phyloP scores from a whole-genome alignment of 2,329 filamentous ascomycete species.

The Gliomastix tumulicola region DNA sequence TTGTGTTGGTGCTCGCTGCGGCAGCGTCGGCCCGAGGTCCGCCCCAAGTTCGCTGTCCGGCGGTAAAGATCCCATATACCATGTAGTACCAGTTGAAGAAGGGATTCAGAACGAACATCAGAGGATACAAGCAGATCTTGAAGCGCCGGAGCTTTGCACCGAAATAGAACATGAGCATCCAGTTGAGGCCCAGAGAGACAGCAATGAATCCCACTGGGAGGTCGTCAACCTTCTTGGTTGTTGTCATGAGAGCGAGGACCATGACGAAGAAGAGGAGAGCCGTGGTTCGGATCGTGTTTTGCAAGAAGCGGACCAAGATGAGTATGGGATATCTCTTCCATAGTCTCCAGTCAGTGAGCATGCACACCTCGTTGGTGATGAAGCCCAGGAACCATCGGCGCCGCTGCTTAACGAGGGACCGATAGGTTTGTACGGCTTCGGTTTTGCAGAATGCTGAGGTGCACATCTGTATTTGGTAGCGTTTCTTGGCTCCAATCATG shows the following conservation, averaged over 20 bases:
- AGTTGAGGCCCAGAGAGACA: slow-evolving; percentile 87
- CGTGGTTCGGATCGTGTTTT: slow-evolving; percentile 93
- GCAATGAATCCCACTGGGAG: slow-evolving; percentile 91
- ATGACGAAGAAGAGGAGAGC: slow-evolving; percentile 92
- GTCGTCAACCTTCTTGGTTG: slow-evolving; percentile 68
- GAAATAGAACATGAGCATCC: slow-evolving; percentile 94
- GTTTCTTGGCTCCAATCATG: slow-evolving; percentile 92
- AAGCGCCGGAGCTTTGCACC: slow-evolving; percentile 78
- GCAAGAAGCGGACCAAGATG: slow-evolving; percentile 81
- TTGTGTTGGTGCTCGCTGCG: slow-evolving; percentile 67
- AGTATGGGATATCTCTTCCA: slow-evolving; percentile 89
- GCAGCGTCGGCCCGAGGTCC: slow-evolving; percentile 87
- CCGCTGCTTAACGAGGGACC: slow-evolving; percentile 84
- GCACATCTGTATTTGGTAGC: slow-evolving; percentile 96
- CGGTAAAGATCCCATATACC: slow-evolving; percentile 93
- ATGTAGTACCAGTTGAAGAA: slow-evolving; percentile 99
- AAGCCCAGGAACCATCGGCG: slow-evolving; percentile 95
- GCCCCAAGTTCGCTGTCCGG: slow-evolving; percentile 91
- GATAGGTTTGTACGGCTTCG: slow-evolving; percentile 85
- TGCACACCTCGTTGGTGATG: slow-evolving; percentile 96
- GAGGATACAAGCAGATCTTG: slow-evolving; percentile 90
- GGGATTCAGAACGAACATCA: slow-evolving; percentile 94
- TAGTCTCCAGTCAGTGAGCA: slow-evolving; percentile 89
- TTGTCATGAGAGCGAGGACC: slow-evolving; percentile 78
- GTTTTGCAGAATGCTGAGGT: slow-evolving; percentile 98